Evolutionary conservation across 148 eudicot species (phyloP).

Genomic region (Agrostemma githago): DNA sequence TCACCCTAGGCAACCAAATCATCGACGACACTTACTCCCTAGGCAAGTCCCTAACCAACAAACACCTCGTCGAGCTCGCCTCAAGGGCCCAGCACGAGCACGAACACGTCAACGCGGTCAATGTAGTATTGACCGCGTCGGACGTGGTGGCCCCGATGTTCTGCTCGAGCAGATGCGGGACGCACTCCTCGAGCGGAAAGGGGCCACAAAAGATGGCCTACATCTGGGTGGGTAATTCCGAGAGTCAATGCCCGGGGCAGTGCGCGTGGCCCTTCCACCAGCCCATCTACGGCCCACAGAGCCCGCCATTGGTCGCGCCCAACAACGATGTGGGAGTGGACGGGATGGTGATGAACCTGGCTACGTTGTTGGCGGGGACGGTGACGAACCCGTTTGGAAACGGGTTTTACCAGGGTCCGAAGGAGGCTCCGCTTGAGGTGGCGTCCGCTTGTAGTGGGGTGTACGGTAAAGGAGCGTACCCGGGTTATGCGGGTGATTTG

Average conservation of each 20-base stretch:
- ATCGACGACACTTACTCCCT: constrained; percentile 26
- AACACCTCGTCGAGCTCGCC: constrained; percentile 24
- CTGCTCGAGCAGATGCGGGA: constrained; percentile 46
- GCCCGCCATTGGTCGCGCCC: constrained; percentile 53
- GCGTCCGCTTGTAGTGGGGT: constrained; percentile 61
- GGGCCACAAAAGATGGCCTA: constrained; percentile 30
- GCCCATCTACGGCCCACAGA: constrained; percentile 69
- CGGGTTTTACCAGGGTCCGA: constrained; percentile 62
- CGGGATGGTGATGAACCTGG: constrained; percentile 60
- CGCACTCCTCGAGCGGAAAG: constrained; percentile 33
- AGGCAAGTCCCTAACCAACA: constrained; percentile 30
- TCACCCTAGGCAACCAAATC: constrained; percentile 26
- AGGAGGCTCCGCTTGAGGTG: constrained; percentile 55
- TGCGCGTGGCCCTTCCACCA: constrained; percentile 78
- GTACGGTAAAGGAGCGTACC: constrained; percentile 56
- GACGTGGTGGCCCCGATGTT: constrained; percentile 43
- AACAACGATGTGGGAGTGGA: constrained; percentile 62
- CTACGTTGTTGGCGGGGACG: constrained; percentile 55
- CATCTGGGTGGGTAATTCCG: constrained; percentile 61
- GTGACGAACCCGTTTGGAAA: constrained; percentile 63
- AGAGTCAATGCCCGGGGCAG: constrained; percentile 60
- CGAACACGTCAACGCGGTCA: constrained; percentile 28
- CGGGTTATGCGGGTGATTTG: constrained; percentile 57
- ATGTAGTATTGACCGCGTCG: constrained; percentile 42
- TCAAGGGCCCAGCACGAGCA: too few relatives aligned